phyloP scores from a whole-genome alignment of 169 alveolate genomes.

The Plasmodium knowlesi region DNA sequence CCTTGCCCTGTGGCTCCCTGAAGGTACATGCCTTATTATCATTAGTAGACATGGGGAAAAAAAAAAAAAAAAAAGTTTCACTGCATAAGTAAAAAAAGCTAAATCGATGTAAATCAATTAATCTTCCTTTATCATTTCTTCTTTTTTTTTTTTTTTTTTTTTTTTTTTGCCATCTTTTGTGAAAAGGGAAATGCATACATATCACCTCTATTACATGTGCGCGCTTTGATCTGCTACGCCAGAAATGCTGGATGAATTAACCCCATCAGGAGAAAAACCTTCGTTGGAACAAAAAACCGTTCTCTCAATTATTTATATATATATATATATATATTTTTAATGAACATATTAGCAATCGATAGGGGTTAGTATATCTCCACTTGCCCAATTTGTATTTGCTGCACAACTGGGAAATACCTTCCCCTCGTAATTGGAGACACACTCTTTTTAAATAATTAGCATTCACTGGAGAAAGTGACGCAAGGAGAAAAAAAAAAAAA shows the following conservation, averaged over 20 bases:
- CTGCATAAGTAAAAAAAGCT: not conserved
- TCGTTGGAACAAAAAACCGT: not conserved
- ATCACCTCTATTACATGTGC: not conserved
- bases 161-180: not conserved
- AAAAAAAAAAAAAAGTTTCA: too few relatives aligned
- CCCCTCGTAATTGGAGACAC: not conserved
- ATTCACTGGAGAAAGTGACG: not conserved
- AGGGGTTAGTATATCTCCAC: not conserved
- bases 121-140: not conserved
- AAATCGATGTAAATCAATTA: not conserved
- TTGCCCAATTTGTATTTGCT: not conserved
- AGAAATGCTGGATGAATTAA: not conserved
- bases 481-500: not conserved
- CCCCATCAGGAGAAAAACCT: not conserved
- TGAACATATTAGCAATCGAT: not conserved
- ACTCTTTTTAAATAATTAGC: not conserved
- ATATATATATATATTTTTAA: too few relatives aligned
- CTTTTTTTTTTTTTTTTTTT: too few relatives aligned
- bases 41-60: not conserved
- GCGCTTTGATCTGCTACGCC: not conserved
- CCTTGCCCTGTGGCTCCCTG: not conserved
- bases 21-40: not conserved
- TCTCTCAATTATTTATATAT: not conserved
- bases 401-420: not conserved
- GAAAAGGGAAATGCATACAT: not conserved